Evolutionary conservation across 1,284 basidiomycete species (phyloP).

Genomic region (Volvariella surrecta): DNA sequence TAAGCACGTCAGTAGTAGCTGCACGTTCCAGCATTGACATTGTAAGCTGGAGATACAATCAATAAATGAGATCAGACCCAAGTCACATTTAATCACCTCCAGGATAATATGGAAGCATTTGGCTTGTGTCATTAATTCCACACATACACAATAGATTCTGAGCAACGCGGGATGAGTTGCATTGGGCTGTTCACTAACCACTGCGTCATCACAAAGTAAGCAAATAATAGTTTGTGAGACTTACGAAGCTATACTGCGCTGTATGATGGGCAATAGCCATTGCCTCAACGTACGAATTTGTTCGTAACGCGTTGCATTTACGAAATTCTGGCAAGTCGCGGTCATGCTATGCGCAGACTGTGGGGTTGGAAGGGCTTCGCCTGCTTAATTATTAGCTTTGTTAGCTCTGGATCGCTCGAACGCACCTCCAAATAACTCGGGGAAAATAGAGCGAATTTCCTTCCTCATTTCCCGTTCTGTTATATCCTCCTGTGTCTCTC

Average conservation of each 20-base stretch:
- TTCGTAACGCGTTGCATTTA: constrained; percentile 55
- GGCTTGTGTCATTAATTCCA: constrained; percentile 50
- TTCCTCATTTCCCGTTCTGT: constrained; percentile 61
- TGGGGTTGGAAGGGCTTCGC: constrained; percentile 17
- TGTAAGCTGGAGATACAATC: constrained; percentile 37
- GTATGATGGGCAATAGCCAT: constrained; percentile 63
- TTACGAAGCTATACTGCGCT: constrained; percentile 42
- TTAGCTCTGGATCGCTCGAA: background rate
- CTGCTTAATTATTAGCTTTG: constrained; percentile 16
- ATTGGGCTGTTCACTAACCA: background rate
- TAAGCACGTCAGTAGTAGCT: constrained; percentile 41
- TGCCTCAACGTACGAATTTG: constrained; percentile 57
- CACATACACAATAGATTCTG: constrained; percentile 46
- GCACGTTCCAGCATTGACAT: constrained; percentile 46
- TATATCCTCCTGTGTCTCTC: constrained; percentile 59
- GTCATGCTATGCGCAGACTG: constrained; percentile 32
- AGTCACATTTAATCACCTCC: constrained; percentile 38
- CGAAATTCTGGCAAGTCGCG: constrained; percentile 33
- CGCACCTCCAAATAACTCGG: constrained; percentile 59
- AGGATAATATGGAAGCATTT: constrained; percentile 60
- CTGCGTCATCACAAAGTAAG: constrained; percentile 1
- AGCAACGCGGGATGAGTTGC: constrained; percentile 21
- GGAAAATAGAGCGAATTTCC: constrained; percentile 56
- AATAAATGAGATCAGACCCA: background rate
- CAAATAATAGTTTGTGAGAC: no score